Conservation (phyloP, 2,329 filamentous ascomycete genomes). For the Fusarium lyarnte region DNA sequence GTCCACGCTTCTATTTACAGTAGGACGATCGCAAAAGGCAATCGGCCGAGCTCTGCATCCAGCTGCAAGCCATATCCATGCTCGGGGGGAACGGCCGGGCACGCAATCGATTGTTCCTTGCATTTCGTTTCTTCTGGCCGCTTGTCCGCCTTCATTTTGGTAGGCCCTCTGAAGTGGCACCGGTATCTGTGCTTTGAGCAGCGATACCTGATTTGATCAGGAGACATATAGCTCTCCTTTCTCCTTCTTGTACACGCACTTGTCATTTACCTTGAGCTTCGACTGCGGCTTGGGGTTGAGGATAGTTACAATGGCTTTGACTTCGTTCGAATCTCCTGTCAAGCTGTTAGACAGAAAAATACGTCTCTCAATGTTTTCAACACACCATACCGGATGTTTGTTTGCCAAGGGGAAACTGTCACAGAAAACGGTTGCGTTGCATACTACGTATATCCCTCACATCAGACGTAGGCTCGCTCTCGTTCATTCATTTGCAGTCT, state of each 20-base stretch:
- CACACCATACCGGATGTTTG: not conserved
- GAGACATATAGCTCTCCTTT: constrained; percentile 32
- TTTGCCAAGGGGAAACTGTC: not conserved
- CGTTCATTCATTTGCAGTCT: not conserved
- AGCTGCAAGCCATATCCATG: constrained; percentile 31
- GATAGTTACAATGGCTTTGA: not conserved
- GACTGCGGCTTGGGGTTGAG: not conserved
- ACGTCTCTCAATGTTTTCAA: not conserved
- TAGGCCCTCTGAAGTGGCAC: constrained; percentile 20
- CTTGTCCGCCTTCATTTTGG: constrained; percentile 28
- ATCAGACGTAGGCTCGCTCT: not conserved
- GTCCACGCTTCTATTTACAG: constrained; percentile 29
- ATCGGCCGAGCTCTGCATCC: constrained; percentile 10
- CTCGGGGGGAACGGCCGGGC: constrained; percentile 3
- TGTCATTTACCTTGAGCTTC: not conserved
- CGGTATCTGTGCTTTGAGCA: constrained; percentile 9
- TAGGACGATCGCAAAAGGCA: constrained; percentile 15
- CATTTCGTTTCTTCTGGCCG: constrained; percentile 25
- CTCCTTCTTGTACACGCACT: not conserved
- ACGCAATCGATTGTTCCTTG: constrained; percentile 34
- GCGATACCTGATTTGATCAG: constrained; percentile 17
- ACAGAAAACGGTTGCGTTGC: not conserved
- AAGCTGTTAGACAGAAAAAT: not conserved
- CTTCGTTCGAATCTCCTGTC: not conserved
- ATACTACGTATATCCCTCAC: not conserved